Evolutionary conservation across 139 green algal species (phyloP).

Genomic region (Pleodorina starrii): DNA sequence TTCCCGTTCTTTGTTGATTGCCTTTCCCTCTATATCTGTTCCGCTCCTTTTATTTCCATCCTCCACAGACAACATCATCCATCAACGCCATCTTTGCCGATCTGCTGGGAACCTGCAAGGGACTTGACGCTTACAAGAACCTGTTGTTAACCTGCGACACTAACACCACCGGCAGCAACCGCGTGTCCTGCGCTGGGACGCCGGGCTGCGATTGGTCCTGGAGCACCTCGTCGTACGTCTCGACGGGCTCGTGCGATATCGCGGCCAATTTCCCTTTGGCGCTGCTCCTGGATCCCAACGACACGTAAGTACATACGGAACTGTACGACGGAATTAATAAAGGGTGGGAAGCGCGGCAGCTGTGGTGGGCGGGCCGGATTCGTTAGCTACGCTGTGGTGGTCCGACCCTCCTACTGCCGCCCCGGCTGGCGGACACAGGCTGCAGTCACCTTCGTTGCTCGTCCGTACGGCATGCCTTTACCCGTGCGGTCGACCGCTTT

Average conservation of each 20-base stretch:
- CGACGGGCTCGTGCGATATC: neutral
- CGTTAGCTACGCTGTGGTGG: neutral
- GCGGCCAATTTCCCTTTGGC: neutral
- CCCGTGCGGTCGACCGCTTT: neutral
- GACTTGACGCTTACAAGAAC: neutral
- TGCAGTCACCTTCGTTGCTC: too few relatives aligned
- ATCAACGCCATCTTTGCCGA: neutral
- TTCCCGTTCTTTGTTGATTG: too few relatives aligned
- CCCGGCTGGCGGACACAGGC: too few relatives aligned
- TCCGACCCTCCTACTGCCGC: neutral
- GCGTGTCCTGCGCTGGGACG: neutral
- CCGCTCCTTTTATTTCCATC: too few relatives aligned
- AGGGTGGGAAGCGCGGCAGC: neutral
- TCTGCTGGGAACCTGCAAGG: neutral
- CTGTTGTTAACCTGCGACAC: neutral
- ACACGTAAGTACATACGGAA: neutral
- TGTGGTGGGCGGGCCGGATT: neutral
- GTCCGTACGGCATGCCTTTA: too few relatives aligned
- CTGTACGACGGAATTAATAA: neutral
- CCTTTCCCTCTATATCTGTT: neutral
- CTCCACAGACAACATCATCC: neutral
- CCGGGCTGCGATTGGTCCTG: neutral
- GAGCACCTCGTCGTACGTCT: neutral
- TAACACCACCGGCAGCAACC: neutral
- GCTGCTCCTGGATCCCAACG: neutral